Base-by-base conservation (phyloP, 2,329 filamentous ascomycete genomes). In the Cephalotrichum gorgonifer region DNA sequence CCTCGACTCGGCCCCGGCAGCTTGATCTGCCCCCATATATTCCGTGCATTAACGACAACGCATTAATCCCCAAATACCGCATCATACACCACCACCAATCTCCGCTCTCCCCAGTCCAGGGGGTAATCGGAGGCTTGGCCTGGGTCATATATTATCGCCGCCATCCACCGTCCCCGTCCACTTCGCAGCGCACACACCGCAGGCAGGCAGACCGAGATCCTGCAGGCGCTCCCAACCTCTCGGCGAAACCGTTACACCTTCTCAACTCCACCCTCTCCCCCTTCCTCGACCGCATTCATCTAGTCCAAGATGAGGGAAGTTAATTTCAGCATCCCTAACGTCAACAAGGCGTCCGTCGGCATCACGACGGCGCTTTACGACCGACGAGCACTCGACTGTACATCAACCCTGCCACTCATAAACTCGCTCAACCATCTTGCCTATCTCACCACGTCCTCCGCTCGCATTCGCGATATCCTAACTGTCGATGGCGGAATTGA, bases 401-500 rank as follows among this genome's bases (percentile, higher is more conserved):
- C 93, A 49, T 98, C 93, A 33, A 98, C 93, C 0, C 78, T 98
- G 27, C 93, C 93, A 48, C 80, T 98, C 54, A 97, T 98, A 74
- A 98, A 97, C 75, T 98, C 93, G 0, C 83, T 98, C 64, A 98
- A 97, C 69, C 93, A 98, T 65, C 86, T 98, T 57, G 91, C 93
- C 56, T 97, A 98, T 64, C 86, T 98, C 58, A 98, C 93, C 51
- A 97, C 93, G 27, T 97, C 93, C 3, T 98, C 93, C 2, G 91
- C 91, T 54, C 88, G 93, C 54, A 98, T 98, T 66, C 83, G 93
- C 59, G 93, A 98, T 64, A 98, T 98, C 54, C 79, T 98, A 55
- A 97, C 91, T 50, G 88, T 98, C 70, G 93, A 98, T 85, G 93
- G 93, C 68, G 93, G 93, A 54, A 93, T 98, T 66, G 93, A 98